Base-by-base conservation (phyloP, 192 early-diverging fungal species). In the Chytriomyces sp. region DNA sequence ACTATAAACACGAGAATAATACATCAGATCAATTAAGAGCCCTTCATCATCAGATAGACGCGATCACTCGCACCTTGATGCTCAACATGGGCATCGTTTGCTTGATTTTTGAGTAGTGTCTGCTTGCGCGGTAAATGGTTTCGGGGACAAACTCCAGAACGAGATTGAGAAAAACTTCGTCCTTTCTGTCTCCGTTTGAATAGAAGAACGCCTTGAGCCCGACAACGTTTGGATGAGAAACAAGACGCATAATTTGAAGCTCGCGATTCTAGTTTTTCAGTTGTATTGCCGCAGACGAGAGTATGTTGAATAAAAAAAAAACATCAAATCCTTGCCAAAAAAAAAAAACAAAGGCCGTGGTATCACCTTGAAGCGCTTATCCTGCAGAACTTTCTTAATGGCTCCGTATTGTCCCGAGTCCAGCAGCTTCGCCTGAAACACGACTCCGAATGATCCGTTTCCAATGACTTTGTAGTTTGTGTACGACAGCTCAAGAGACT, bases 371-470 rank as follows among this genome's bases (percentile, higher is more conserved):
- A 97, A 99, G 44, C 97, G 90, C 82, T 94, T 96, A 82, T 99
- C 97, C 88, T 98, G 97, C 45, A 97, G 82, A 6, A 99, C 97
- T 84, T 97, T 98, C 86, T 99, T 99, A 75, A 99, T 96, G 65
- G 97, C 97, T 16, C 91, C 92, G 45, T 91, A 87, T 80, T 98
- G 94, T 61, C 89, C 86, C 64, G 86, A 89, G 72, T 91, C 86
- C 44, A 94, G 83, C 28, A 98, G 82, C 83, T 94, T 94, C 16
- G 95, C 97, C 85, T 97, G 96, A 82, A 94, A 97, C 35, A 99
- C 97, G 10, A 99, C 96, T 59, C 97, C 97, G 82, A 99, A 99
- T 10, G 95, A 96, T 13, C 97, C 97, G 80, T 97, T 98, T 69
- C 97, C 97, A 64, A 98, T 91, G 47, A 97, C 92, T 82, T 95